phyloP scores from a whole-genome alignment of 2,329 filamentous ascomycete species.

The Zymoseptoria ardabiliae region DNA sequence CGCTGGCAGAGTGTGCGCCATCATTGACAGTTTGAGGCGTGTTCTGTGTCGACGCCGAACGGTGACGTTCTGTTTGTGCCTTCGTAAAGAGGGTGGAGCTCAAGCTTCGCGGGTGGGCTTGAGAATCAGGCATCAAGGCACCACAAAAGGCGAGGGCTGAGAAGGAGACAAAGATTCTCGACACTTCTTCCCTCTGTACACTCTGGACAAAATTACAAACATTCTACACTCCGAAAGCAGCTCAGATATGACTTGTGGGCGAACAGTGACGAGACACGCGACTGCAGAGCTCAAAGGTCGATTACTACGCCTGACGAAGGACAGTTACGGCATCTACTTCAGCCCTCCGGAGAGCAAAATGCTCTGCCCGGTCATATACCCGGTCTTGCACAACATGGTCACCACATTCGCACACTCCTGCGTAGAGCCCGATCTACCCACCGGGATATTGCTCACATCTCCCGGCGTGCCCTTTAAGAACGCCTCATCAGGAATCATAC shows the following conservation, averaged over 20 bases:
- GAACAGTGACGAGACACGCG: too few relatives aligned
- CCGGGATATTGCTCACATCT: constrained; percentile 52
- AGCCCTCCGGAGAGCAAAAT: constrained; percentile 25
- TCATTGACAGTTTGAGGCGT: constrained; percentile 1
- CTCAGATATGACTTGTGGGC: too few relatives aligned
- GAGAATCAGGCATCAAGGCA: background rate
- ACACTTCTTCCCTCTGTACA: too few relatives aligned
- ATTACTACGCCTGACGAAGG: too few relatives aligned
- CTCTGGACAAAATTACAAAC: too few relatives aligned
- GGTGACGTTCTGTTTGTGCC: background rate
- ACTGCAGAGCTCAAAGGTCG: too few relatives aligned
- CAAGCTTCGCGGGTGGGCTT: too few relatives aligned
- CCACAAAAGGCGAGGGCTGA: background rate
- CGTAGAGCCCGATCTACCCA: constrained; percentile 51
- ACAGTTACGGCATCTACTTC: constrained; percentile 13
- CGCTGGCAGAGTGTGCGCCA: constrained; percentile 33
- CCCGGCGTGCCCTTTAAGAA: constrained; percentile 39
- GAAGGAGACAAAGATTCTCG: too few relatives aligned
- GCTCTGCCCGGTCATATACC: constrained; percentile 39
- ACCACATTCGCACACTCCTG: constrained; percentile 56
- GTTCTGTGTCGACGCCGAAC: background rate
- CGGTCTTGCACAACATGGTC: constrained; percentile 53
- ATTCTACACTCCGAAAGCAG: too few relatives aligned
- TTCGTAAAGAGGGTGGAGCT: background rate
- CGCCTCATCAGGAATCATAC: constrained; percentile 53